Evolutionary conservation across 2,329 filamentous ascomycete genomes (phyloP).

Genomic region (Fonsecaea monophora): DNA sequence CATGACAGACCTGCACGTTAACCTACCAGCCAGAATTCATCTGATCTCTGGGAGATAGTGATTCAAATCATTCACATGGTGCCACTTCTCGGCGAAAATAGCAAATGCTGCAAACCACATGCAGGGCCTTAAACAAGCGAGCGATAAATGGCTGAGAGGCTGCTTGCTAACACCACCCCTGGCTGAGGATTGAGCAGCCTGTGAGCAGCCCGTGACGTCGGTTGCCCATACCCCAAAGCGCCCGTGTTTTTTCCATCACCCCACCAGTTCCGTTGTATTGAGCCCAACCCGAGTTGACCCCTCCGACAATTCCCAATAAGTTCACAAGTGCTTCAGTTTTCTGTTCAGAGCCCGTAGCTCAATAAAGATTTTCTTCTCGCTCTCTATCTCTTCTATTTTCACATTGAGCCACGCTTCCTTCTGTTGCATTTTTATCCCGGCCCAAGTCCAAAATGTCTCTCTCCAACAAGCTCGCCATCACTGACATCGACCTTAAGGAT

Average conservation of each 20-base stretch:
- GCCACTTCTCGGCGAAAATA: neutral
- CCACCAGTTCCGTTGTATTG: constrained; percentile 19
- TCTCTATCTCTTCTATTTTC: constrained; percentile 11
- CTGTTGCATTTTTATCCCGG: constrained; percentile 6
- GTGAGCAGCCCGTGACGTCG: constrained; percentile 16
- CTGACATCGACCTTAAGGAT: constrained; percentile 94
- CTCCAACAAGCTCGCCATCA: constrained; percentile 96
- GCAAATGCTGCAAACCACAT: neutral
- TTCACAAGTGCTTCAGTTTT: constrained; percentile 4
- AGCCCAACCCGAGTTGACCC: constrained; percentile 23
- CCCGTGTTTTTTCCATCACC: constrained; percentile 13
- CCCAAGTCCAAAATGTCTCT: constrained; percentile 76
- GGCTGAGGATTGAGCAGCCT: no score
- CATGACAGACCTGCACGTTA: neutral
- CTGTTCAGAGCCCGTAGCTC: constrained; percentile 16
- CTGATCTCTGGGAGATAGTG: no score
- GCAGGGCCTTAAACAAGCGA: constrained; percentile 9
- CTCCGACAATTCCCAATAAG: constrained; percentile 16
- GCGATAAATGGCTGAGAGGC: constrained; percentile 8
- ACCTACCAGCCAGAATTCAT: no score
- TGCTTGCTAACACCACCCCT: constrained; percentile 11
- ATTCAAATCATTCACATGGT: neutral
- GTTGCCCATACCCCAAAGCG: constrained; percentile 4
- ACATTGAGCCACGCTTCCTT: constrained; percentile 5
- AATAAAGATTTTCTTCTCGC: constrained; percentile 13